Percentiles rank a stretch among this genome's conserved stretches.
Conservation (phyloP, 148 eudicot genomes). For the Diospyros lotus region DNA sequence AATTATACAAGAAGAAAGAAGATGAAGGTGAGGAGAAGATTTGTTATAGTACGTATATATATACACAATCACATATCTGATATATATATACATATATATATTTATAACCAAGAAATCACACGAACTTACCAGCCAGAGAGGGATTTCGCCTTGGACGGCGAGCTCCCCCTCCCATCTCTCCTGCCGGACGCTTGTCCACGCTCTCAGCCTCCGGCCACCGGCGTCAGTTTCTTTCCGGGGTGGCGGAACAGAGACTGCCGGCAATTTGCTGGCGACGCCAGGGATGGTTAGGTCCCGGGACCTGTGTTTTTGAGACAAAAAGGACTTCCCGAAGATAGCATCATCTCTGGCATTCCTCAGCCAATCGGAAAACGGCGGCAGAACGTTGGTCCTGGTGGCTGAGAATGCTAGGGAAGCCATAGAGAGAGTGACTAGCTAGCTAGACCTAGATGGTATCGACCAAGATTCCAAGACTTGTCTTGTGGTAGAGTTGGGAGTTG, state of each 20-base stretch:
- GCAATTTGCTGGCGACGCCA: slow-evolving; percentile 44
- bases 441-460: neutral
- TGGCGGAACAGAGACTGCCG: slow-evolving; percentile 22
- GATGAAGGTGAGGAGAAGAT: no score
- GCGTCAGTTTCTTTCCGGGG: slow-evolving; percentile 17
- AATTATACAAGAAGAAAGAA: no score
- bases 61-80: neutral
- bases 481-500: neutral
- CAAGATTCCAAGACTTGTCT: no score
- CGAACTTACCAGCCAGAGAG: slow-evolving; percentile 81
- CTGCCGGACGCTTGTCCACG: slow-evolving; percentile 86
- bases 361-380: slow-evolving; percentile 6
- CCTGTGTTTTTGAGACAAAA: slow-evolving; percentile 12
- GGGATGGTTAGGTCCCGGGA: slow-evolving; percentile 13
- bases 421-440: neutral
- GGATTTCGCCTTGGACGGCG: slow-evolving; percentile 71
- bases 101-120: neutral
- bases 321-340: slow-evolving; percentile 6
- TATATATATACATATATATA: neutral
- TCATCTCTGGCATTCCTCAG: slow-evolving; percentile 11
- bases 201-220: slow-evolving; percentile 38
- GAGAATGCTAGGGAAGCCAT: slow-evolving; percentile 39
- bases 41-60: no score
- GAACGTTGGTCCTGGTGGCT: slow-evolving; percentile 12
- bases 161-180: slow-evolving; percentile 99